phyloP scores from a whole-genome alignment of 768 basidiomycete genomes.

The Gymnopilus junonius region DNA sequence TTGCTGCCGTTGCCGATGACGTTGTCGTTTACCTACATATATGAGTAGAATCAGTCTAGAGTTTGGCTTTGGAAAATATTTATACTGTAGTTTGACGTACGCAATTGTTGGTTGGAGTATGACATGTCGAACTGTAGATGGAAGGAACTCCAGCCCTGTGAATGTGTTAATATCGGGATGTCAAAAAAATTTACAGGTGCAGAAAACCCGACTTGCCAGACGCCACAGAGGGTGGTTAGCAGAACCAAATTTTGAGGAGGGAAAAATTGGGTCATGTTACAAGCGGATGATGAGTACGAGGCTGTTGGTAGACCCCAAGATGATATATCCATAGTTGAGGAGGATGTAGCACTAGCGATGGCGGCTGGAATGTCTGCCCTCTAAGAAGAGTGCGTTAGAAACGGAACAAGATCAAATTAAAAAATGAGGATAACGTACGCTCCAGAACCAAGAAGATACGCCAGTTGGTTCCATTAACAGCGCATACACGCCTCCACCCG shows the following conservation, averaged over 20 bases:
- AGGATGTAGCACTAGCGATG: constrained; percentile 37
- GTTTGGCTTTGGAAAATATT: not conserved
- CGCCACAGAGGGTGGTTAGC: constrained; percentile 69
- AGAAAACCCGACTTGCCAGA: constrained; percentile 30
- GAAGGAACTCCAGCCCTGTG: constrained; percentile 48
- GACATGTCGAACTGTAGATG: constrained; percentile 48
- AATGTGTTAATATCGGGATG: not conserved
- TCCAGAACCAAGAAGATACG: constrained; percentile 48
- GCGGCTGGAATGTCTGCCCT: constrained; percentile 46
- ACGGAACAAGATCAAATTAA: not conserved
- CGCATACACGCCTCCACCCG: constrained; percentile 79
- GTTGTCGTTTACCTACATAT: constrained; percentile 41
- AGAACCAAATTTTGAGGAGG: constrained; percentile 69
- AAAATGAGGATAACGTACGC: constrained; percentile 34
- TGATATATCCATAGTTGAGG: constrained; percentile 44
- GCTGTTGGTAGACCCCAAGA: constrained; percentile 65
- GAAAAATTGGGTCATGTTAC: constrained; percentile 60
- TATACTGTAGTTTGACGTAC: constrained; percentile 28
- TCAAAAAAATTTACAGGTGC: not conserved
- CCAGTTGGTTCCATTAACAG: constrained; percentile 66
- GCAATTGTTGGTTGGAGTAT: constrained; percentile 39
- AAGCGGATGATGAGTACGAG: constrained; percentile 59
- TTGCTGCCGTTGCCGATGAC: constrained; percentile 50
- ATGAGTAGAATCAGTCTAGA: not conserved
- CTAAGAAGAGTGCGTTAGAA: constrained; percentile 26